A percentile compares a stretch with the other conserved stretches of the same genome.
Evolutionary conservation across 805 yeast genomes (phyloP).

Genomic region (Metschnikowia lochheadii): DNA sequence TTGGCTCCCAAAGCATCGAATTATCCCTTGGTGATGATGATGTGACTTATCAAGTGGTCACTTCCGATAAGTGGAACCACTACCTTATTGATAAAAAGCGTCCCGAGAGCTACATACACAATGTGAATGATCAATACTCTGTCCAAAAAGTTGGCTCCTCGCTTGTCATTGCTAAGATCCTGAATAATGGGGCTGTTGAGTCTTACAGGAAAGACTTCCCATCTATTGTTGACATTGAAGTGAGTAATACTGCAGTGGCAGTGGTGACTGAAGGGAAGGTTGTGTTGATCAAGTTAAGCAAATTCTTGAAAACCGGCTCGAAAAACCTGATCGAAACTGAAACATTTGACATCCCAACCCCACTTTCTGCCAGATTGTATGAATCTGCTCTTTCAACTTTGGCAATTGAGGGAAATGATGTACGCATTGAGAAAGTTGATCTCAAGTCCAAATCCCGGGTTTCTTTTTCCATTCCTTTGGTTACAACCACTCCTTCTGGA

Average conservation of each 20-base stretch:
- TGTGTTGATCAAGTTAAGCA: slow-evolving; percentile 5
- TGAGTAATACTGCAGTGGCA: slow-evolving; percentile 1
- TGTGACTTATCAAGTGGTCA: background rate
- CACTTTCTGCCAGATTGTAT: background rate
- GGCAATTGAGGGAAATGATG: background rate
- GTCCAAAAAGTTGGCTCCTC: background rate
- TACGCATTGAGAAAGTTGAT: background rate
- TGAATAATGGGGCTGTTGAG: background rate
- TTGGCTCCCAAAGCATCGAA: slow-evolving; percentile 6
- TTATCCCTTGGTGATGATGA: background rate
- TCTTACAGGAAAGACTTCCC: slow-evolving; percentile 5
- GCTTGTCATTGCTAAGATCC: slow-evolving; percentile 3
- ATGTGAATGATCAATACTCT: background rate
- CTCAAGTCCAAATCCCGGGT: background rate
- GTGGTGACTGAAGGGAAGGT: slow-evolving; percentile 7
- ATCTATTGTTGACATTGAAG: slow-evolving; percentile 3
- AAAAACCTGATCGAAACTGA: background rate
- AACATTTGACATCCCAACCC: background rate
- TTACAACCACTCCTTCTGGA: slow-evolving; percentile 6
- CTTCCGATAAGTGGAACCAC: background rate
- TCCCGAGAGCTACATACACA: background rate
- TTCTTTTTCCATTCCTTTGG: background rate
- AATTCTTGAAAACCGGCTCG: slow-evolving; percentile 1
- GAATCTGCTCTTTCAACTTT: background rate
- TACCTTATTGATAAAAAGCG: background rate